Conservation (phyloP, 805 yeast species). For the Candida qinlingensis region DNA sequence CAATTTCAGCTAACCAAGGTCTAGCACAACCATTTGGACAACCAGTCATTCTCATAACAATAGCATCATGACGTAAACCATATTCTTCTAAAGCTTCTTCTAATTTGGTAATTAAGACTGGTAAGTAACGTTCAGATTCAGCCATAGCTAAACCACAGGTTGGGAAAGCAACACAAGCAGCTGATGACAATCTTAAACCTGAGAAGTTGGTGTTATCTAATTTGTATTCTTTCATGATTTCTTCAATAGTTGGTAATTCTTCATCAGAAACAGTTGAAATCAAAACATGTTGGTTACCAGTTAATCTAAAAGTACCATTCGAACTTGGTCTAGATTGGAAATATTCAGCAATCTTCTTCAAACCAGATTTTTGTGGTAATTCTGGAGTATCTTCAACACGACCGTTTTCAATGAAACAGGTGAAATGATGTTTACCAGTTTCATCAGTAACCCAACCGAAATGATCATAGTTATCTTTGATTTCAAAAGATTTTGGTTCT, state of each 20-base stretch:
- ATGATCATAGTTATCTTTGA: conserved; percentile 82
- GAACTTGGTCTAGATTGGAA: conserved; percentile 42
- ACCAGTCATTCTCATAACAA: conserved; percentile 98
- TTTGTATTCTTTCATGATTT: conserved; percentile 62
- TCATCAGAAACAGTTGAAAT: conserved; percentile 68
- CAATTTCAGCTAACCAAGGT: conserved; percentile 97
- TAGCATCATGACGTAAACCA: conserved; percentile 89
- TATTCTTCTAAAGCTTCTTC: conserved; percentile 86
- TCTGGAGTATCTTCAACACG: conserved; percentile 92
- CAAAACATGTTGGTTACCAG: conserved; percentile 92
- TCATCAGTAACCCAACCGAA: conserved; percentile 94
- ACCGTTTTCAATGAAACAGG: conserved; percentile 93
- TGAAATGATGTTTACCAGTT: conserved; percentile 79
- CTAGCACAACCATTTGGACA: conserved; percentile 99
- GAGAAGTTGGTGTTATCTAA: conserved; percentile 80
- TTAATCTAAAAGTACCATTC: conserved; percentile 85
- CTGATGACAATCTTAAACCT: conserved; percentile 81
- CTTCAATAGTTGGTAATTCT: conserved; percentile 58
- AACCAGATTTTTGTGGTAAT: conserved; percentile 83
- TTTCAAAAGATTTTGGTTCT: conserved; percentile 65
- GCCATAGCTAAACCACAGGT: conserved; percentile 99
- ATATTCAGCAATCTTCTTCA: conserved; percentile 69
- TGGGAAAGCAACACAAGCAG: conserved; percentile 97
- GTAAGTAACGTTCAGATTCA: conserved; percentile 86
- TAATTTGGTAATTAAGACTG: conserved; percentile 71